A percentile compares a stretch with the other conserved stretches of the same genome.
These are phyloP conservation scores for Gonium pectorale DNA, from an alignment of 139 green algal genomes.

Conservation along the genomic window DNA sequence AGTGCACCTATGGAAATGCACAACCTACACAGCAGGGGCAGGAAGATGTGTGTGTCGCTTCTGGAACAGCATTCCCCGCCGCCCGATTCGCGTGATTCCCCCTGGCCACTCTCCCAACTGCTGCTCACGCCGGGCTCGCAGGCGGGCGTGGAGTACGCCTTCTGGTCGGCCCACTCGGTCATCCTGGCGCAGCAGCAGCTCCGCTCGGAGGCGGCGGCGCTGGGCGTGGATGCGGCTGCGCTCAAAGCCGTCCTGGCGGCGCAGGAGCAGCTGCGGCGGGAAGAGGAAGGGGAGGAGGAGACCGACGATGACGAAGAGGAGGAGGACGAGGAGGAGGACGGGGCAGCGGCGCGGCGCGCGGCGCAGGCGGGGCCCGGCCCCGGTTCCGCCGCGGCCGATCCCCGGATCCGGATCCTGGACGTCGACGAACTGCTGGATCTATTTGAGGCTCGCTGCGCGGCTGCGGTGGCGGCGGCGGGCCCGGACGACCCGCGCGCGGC, in stretches of 20 bases:
- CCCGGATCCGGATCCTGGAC: slow-evolving; percentile 55
- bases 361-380: not conserved
- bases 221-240: slow-evolving; percentile 57
- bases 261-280: not conserved
- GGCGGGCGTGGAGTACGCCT: slow-evolving; percentile 75
- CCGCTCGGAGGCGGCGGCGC: slow-evolving; percentile 53
- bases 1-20: too few relatives aligned
- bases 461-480: slow-evolving; percentile 12
- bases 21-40: too few relatives aligned
- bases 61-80: too few relatives aligned
- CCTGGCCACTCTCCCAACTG: not conserved
- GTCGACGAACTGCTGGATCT: slow-evolving; percentile 69
- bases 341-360: not conserved
- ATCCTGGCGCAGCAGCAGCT: slow-evolving; percentile 61
- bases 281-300: slow-evolving; percentile 16
- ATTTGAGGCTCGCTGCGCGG: slow-evolving; percentile 46
- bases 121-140: not conserved
- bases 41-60: too few relatives aligned
- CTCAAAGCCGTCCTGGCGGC: too few relatives aligned
- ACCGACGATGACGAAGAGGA: slow-evolving; percentile 7
- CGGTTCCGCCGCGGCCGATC: not conserved
- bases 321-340: not conserved
- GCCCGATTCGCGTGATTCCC: too few relatives aligned
- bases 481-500: slow-evolving; percentile 27
- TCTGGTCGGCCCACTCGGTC: slow-evolving; percentile 85